These are phyloP conservation scores for Lentinula detonsa DNA, from an alignment of 768 basidiomycete species.

Conservation along the genomic window DNA sequence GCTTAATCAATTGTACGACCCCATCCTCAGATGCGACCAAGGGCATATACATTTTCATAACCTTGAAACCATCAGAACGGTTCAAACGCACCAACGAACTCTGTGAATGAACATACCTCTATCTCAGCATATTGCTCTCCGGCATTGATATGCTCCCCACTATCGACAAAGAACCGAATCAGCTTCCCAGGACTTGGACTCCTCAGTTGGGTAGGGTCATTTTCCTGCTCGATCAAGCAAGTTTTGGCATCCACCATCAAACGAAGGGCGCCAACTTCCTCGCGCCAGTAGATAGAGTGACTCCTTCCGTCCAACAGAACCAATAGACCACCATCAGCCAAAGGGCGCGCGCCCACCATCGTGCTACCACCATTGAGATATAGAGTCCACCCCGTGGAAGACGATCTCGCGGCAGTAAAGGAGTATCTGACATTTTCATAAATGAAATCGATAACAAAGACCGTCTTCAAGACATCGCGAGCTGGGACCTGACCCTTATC, in stretches of 20 bases:
- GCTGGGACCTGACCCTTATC: constrained; percentile 98
- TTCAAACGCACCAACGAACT: neutral
- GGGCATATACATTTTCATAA: constrained; percentile 99
- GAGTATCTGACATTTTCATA: constrained; percentile 94
- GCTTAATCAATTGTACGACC: constrained; percentile 92
- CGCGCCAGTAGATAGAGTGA: constrained; percentile 97
- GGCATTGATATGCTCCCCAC: constrained; percentile 94
- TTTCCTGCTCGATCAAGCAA: constrained; percentile 98
- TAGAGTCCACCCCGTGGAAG: constrained; percentile 84
- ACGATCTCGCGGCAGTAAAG: constrained; percentile 91
- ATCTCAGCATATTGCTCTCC: constrained; percentile 98
- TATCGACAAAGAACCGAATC: constrained; percentile 90
- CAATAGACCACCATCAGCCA: constrained; percentile 93
- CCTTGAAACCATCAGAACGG: constrained; percentile 31
- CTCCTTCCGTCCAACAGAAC: constrained; percentile 89
- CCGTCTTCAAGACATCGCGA: constrained; percentile 91
- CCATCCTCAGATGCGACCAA: constrained; percentile 93
- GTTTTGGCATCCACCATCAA: constrained; percentile 97
- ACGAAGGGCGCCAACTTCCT: constrained; percentile 91
- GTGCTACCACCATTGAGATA: constrained; percentile 95
- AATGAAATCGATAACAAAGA: constrained; percentile 95
- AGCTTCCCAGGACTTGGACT: constrained; percentile 97
- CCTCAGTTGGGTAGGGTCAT: constrained; percentile 95
- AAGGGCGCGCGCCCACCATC: constrained; percentile 83
- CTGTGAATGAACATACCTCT: constrained; percentile 51